Conservation (phyloP, 305 asterid species). For the Plantago rigida region DNA sequence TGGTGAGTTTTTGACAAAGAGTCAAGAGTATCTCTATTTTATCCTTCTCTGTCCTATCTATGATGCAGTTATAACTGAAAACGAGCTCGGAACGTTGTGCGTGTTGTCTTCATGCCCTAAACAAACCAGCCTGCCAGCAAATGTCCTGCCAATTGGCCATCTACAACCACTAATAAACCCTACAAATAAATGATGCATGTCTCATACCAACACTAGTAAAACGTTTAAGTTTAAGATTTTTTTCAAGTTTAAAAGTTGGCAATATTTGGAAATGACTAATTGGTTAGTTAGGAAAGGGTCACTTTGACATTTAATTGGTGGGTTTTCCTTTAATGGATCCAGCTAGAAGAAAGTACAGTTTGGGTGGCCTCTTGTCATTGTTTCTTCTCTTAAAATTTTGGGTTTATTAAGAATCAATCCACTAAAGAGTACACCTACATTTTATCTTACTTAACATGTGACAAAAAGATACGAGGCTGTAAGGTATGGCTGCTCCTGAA, state of each 20-base stretch:
- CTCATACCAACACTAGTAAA: conserved; percentile 7
- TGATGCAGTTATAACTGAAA: conserved; percentile 10
- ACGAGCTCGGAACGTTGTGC: conserved; percentile 23
- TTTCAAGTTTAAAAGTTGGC: not conserved
- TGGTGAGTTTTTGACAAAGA: conserved; percentile 25
- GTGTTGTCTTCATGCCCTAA: conserved; percentile 21
- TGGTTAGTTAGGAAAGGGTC: conserved; percentile 23
- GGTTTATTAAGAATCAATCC: conserved; percentile 12
- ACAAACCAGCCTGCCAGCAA: conserved; percentile 20
- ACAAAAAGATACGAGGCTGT: conserved; percentile 32
- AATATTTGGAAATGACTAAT: conserved; percentile 8
- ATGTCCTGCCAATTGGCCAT: conserved; percentile 30
- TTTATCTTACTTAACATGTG: conserved; percentile 21
- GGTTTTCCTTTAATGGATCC: conserved; percentile 35
- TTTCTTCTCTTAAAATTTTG: conserved; percentile 16
- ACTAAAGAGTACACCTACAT: not conserved
- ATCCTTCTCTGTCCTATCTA: no score
- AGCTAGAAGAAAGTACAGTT: conserved; percentile 24
- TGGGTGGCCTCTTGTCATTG: conserved; percentile 28
- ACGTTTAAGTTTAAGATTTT: conserved; percentile 1
- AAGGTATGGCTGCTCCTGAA: conserved; percentile 22
- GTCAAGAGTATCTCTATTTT: not conserved
- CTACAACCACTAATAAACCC: conserved; percentile 24
- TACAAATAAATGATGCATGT: conserved; percentile 11
- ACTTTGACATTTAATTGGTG: conserved; percentile 30